These are phyloP conservation scores for Chytriomyces hyalinus DNA, from an alignment of 192 early-diverging fungal genomes.

Conservation along the genomic window DNA sequence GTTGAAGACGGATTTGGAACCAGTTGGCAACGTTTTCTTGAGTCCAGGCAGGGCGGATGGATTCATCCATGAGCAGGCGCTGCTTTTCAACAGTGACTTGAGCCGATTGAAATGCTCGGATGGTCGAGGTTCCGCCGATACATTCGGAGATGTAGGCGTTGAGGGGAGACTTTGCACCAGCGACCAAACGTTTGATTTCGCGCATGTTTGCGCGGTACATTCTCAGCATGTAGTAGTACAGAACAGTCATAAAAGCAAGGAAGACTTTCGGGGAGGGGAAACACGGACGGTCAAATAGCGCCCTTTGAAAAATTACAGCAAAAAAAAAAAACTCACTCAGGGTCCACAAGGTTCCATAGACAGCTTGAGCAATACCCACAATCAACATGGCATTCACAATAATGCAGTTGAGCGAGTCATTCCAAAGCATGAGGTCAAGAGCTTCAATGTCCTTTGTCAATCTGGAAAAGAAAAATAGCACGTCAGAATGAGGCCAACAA, in stretches of 20 bases:
- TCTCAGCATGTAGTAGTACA: constrained; percentile 23
- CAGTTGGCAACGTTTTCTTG: constrained; percentile 19
- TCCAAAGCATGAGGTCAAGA: constrained; percentile 61
- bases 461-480: too few relatives aligned
- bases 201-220: constrained; percentile 46
- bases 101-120: constrained; percentile 68
- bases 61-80: constrained; percentile 6
- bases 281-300: background rate
- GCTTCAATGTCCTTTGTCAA: constrained; percentile 56
- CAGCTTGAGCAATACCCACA: background rate
- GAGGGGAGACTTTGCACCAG: constrained; percentile 73
- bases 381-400: background rate
- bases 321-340: constrained; percentile 5
- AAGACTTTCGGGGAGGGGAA: background rate
- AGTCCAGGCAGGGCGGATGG: background rate
- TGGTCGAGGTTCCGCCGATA: constrained; percentile 66
- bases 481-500: too few relatives aligned
- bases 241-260: constrained; percentile 19
- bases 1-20: constrained; percentile 29
- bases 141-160: constrained; percentile 63
- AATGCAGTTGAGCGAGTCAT: constrained; percentile 19
- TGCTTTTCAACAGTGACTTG: background rate
- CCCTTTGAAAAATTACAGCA: constrained; percentile 45
- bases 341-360: background rate
- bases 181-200: constrained; percentile 73